Percentiles rank a stretch among this genome's conserved stretches.
Evolutionary conservation across 2,329 filamentous ascomycete species (phyloP).

Genomic region (Malbranchea cinnamomea): DNA sequence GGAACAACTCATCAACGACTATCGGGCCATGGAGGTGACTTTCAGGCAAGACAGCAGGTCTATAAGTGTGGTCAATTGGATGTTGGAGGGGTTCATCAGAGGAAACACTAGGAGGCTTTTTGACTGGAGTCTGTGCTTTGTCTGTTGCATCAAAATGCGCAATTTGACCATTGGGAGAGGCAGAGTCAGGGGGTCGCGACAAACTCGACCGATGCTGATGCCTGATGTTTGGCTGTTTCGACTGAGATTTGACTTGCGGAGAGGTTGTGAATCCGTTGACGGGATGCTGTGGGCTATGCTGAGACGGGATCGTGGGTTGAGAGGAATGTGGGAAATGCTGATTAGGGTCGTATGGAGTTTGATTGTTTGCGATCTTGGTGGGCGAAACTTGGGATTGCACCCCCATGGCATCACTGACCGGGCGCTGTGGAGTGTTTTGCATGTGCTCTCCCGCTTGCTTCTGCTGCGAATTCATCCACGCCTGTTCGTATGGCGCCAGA

Average conservation of each 20-base stretch:
- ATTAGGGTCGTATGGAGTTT: constrained; percentile 32
- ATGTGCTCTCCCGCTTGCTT: constrained; percentile 29
- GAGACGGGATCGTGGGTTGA: constrained; percentile 11
- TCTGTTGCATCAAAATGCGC: constrained; percentile 10
- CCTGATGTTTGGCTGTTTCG: constrained; percentile 13
- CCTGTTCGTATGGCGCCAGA: constrained; percentile 57
- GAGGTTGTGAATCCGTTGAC: constrained; percentile 27
- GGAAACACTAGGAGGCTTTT: constrained; percentile 8
- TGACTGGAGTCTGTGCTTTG: constrained; percentile 9
- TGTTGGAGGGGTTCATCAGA: constrained; percentile 3
- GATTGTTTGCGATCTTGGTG: constrained; percentile 27
- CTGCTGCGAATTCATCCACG: constrained; percentile 29
- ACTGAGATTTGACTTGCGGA: constrained; percentile 20
- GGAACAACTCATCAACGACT: constrained; percentile 48
- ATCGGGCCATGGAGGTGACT: constrained; percentile 56
- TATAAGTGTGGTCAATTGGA: constrained; percentile 26
- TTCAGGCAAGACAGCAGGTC: constrained; percentile 31
- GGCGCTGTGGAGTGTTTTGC: constrained; percentile 28
- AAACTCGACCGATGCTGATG: constrained; percentile 15
- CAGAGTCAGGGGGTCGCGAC: constrained; percentile 14
- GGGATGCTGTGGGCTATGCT: constrained; percentile 18
- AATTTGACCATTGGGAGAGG: constrained; percentile 12
- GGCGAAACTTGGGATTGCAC: constrained; percentile 29
- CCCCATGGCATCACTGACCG: constrained; percentile 23
- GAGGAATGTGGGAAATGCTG: constrained; percentile 15